Conservation (phyloP, 2,329 filamentous ascomycete genomes). For the Aspergillus chevalieri region DNA sequence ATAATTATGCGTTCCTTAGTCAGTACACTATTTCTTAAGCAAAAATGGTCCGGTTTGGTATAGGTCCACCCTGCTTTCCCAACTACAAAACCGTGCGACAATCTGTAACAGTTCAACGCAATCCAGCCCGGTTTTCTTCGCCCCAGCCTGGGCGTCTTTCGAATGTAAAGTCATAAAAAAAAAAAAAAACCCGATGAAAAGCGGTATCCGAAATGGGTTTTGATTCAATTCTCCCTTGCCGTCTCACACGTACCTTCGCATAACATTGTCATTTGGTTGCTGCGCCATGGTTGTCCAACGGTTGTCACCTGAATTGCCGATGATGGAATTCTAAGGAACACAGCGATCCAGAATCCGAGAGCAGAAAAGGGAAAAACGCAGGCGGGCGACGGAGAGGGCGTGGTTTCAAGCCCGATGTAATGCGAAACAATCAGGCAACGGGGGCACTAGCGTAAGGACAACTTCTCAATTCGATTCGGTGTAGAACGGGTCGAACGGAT, state of each 20-base stretch:
- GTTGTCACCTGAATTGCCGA: background rate
- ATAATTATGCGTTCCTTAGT: slow-evolving; percentile 6
- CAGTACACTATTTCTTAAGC: background rate
- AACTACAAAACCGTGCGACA: background rate
- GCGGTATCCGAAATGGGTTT: background rate
- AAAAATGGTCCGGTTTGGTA: background rate
- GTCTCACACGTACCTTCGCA: slow-evolving; percentile 50
- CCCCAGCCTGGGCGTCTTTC: too few relatives aligned
- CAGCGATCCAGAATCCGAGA: background rate
- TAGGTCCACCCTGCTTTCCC: background rate
- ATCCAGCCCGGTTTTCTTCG: background rate
- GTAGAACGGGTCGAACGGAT: background rate
- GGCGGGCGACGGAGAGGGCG: background rate
- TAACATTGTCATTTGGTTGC: slow-evolving; percentile 37
- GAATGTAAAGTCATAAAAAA: background rate
- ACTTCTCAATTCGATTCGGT: background rate
- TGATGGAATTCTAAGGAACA: background rate
- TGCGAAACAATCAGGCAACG: background rate
- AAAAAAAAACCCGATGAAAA: background rate
- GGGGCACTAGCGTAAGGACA: background rate
- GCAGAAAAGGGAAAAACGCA: background rate
- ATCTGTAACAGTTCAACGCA: background rate
- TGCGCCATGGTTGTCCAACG: slow-evolving; percentile 29
- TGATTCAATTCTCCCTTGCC: background rate
- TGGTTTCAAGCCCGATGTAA: background rate